Evolutionary conservation across 495 filamentous ascomycete genomes (phyloP), one percentile per base, ranked within the genome.

Genomic region (Penicillium diatomitis): DNA sequence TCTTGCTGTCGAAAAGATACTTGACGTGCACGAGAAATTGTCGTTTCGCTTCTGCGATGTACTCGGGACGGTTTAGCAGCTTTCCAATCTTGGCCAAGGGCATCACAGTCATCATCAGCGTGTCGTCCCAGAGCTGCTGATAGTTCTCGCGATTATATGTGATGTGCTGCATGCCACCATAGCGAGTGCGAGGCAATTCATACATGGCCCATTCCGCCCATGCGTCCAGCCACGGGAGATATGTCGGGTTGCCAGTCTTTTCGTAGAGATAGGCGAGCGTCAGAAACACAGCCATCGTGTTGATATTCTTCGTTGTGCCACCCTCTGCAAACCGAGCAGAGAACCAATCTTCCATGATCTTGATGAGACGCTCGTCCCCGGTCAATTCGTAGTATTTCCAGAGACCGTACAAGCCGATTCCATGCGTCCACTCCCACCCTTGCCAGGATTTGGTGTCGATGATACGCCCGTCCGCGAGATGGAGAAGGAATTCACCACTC

Each of bases 381-480:
- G 81, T 85, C 33, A 87, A 58, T 40, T 77, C 74, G 68, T 86
- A 81, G 71, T 87, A 87, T 46, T 86, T 78, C 79, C 80, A 88
- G 41, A 88, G 74, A n/a, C 85, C 83, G 59, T 87, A 87, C 4
- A 88, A 74, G 0, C 85, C 84, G 49, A 88, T 78, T 5, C 85
- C 84, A 62, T 88, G 85, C 4, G 85, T 88, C 85, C 85, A 88
- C 70, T 88, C 85, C 84, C 84, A 88, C 52, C 79, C 81, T 37
- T 77, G 64, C 85, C 84, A 88, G 37, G 81, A 84, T 63, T 88
- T 88, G 11, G 85, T 88, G 58, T 88, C 85, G 51, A 88, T 87
- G 32, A 87, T 68, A 29, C 85, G 79, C 33, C 84, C 85, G 51
- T 87, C 84, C 6, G 71, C 61, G 12, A 88, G 72, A 11, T 65